Conservation (phyloP, 306 rosid species). For the Corylus avellana region DNA sequence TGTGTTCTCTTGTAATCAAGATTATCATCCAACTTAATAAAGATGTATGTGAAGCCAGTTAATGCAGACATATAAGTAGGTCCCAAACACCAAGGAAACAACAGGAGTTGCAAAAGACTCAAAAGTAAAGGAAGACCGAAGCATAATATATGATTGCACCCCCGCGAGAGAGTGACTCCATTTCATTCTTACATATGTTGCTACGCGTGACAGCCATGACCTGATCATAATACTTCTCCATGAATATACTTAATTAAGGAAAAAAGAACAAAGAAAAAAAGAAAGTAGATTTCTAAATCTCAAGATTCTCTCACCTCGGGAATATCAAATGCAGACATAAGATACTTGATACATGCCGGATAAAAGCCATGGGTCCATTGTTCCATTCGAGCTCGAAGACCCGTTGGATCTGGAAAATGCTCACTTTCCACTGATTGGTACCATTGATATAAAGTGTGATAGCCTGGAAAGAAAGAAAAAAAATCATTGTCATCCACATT, state of each 20-base stretch:
- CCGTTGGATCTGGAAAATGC: conserved; percentile 98
- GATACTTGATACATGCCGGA: conserved; percentile 96
- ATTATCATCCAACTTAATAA: too few species aligned
- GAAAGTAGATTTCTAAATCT: conserved; percentile 9
- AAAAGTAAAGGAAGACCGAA: conserved; percentile 89
- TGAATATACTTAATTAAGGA: not conserved
- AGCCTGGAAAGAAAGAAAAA: conserved; percentile 54
- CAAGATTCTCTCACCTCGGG: conserved; percentile 73
- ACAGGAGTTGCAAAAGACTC: conserved; percentile 97
- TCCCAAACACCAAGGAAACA: conserved; percentile 89
- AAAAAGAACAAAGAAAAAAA: conserved; percentile 16
- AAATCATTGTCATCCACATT: conserved; percentile 3
- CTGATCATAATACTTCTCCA: conserved; percentile 43
- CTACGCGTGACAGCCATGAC: conserved; percentile 94
- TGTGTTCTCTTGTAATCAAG: too few species aligned
- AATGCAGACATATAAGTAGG: conserved; percentile 87
- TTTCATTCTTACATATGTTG: conserved; percentile 86
- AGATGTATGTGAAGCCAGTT: conserved; percentile 87
- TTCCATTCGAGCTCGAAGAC: conserved; percentile 91
- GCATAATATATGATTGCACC: conserved; percentile 79
- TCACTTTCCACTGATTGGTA: conserved; percentile 81
- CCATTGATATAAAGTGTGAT: conserved; percentile 92
- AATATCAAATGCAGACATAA: conserved; percentile 96
- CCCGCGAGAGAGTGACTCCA: conserved; percentile 75
- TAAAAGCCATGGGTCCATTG: conserved; percentile 97